A percentile compares a stretch with the other conserved stretches of the same genome.
phyloP scores from a whole-genome alignment of 2,329 filamentous ascomycete genomes.

The Xylaria sp. region DNA sequence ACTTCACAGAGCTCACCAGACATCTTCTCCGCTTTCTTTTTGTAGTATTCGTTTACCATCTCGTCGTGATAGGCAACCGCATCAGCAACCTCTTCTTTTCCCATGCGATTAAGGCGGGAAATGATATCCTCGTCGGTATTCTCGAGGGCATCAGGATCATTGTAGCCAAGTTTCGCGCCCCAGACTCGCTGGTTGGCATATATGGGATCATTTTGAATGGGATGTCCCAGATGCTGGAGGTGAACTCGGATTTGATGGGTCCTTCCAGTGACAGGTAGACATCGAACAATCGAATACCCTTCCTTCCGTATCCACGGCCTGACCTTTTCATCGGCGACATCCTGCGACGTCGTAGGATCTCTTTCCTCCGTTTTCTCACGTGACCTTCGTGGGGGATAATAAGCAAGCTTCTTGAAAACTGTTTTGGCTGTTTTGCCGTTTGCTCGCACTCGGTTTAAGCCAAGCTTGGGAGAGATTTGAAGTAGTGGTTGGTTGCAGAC shows the following conservation, averaged over 20 bases:
- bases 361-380: constrained; percentile 11
- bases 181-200: constrained; percentile 95
- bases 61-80: constrained; percentile 93
- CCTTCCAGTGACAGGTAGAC: constrained; percentile 87
- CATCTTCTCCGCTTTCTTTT: constrained; percentile 89
- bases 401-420: constrained; percentile 89
- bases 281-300: constrained; percentile 94
- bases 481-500: constrained; percentile 94
- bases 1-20: constrained; percentile 80
- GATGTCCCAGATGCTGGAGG: constrained; percentile 89
- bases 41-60: constrained; percentile 88
- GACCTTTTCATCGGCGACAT: constrained; percentile 31
- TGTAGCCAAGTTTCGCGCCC: constrained; percentile 73
- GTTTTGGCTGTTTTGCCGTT: constrained; percentile 89
- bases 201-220: constrained; percentile 96
- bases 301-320: constrained; percentile 57
- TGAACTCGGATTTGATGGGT: constrained; percentile 96
- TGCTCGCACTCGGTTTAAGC: constrained; percentile 90
- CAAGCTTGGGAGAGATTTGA: constrained; percentile 91
- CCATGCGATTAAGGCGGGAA: constrained; percentile 82
- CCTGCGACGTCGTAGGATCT: constrained; percentile 15
- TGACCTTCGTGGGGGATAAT: constrained; percentile 65
- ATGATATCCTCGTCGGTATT: constrained; percentile 91
- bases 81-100: constrained; percentile 88
- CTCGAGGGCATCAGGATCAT: constrained; percentile 65